Evolutionary conservation across 2,329 filamentous ascomycete species (phyloP).

Genomic region (Diaporthe ilicicola): DNA sequence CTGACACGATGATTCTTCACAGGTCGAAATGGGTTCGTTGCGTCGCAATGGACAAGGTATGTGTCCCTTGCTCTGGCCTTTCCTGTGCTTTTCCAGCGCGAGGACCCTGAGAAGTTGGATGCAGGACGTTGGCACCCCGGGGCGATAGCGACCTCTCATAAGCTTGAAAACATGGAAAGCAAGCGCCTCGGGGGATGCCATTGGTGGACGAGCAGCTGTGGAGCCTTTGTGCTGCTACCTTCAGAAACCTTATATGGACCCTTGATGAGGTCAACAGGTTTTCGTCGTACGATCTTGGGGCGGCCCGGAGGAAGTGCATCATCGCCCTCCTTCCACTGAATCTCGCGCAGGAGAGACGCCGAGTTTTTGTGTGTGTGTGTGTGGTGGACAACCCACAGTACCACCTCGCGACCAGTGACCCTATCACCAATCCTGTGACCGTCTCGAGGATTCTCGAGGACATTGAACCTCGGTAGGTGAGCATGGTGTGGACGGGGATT

Average conservation of each 20-base stretch:
- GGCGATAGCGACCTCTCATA: constrained; percentile 23
- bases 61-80: not conserved
- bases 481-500: not conserved
- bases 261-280: constrained; percentile 18
- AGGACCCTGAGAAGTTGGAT: constrained; percentile 29
- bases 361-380: no score
- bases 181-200: not conserved
- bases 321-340: constrained; percentile 1
- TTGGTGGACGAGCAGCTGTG: constrained; percentile 14
- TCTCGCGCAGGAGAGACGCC: not conserved
- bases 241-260: constrained; percentile 12
- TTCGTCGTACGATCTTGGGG: constrained; percentile 16
- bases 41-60: constrained; percentile 13
- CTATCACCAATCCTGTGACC: not conserved
- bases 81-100: not conserved
- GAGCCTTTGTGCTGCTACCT: constrained; percentile 15
- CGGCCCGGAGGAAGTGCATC: not conserved
- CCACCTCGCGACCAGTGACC: not conserved
- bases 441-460: not conserved
- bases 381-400: not conserved
- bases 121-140: constrained; percentile 13
- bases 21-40: constrained; percentile 12
- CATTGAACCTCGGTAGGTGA: not conserved
- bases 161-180: constrained; percentile 20
- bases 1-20: constrained; percentile 10